Evolutionary conservation across 495 filamentous ascomycete species (phyloP).

Genomic region (Aspergillus biplanus): DNA sequence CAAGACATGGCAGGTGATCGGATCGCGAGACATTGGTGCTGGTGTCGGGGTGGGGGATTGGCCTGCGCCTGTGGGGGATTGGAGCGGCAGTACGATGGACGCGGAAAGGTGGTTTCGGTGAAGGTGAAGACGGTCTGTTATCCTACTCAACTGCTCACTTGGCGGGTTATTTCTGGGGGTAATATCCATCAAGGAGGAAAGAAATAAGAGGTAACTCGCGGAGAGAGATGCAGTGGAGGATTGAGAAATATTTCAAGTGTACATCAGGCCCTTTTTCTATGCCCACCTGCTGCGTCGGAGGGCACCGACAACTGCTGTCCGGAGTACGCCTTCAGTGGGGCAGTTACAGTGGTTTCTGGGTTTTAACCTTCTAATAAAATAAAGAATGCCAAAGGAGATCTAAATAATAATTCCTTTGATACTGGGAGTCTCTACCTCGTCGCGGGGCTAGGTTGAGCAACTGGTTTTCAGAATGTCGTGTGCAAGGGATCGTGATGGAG

Average conservation of each 20-base stretch:
- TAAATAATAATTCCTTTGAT: no score
- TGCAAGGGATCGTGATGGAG: no score
- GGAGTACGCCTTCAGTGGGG: conserved; percentile 43
- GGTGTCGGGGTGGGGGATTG: conserved; percentile 30
- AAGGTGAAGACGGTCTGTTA: conserved; percentile 42
- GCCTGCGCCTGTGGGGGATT: no score
- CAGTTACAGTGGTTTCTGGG: neutral
- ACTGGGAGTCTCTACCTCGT: no score
- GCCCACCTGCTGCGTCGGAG: conserved; percentile 40
- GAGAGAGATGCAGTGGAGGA: neutral
- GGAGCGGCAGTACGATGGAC: neutral
- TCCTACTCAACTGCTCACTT: conserved; percentile 30
- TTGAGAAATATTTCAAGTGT: neutral
- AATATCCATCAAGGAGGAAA: conserved; percentile 32
- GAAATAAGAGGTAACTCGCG: neutral
- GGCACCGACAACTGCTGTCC: conserved; percentile 39
- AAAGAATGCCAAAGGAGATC: no score
- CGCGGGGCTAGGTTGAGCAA: no score
- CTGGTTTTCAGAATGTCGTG: no score
- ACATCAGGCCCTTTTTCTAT: conserved; percentile 30
- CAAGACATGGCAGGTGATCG: conserved; percentile 79
- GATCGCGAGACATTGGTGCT: conserved; percentile 73
- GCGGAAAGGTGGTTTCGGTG: conserved; percentile 41
- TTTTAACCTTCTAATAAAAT: no score
- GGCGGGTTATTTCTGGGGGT: conserved; percentile 15